Evolutionary conservation across 768 basidiomycete species (phyloP).

Genomic region (Podaxis sp.): DNA sequence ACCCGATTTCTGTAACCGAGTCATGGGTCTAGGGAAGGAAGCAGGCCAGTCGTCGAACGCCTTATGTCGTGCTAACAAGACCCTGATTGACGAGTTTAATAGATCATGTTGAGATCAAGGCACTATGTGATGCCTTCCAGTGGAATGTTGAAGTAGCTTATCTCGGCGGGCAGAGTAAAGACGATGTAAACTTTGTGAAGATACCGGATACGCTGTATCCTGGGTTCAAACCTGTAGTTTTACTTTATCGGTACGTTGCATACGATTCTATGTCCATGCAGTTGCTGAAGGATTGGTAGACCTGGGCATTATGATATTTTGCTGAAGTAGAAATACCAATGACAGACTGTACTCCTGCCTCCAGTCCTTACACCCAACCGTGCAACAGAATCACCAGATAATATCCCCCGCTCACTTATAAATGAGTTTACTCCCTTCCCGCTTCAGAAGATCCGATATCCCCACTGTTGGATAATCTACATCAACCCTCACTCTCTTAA

Average conservation of each 20-base stretch:
- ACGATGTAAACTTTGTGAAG: slow-evolving; percentile 66
- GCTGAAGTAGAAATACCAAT: slow-evolving; percentile 13
- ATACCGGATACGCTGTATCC: slow-evolving; percentile 51
- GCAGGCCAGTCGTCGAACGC: slow-evolving; percentile 47
- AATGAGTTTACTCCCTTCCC: background rate
- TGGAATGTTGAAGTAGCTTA: slow-evolving; percentile 76
- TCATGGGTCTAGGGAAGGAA: slow-evolving; percentile 81
- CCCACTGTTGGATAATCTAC: slow-evolving; percentile 14
- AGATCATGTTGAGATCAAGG: slow-evolving; percentile 84
- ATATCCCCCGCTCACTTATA: no score
- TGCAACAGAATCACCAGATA: no score
- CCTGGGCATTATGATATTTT: slow-evolving; percentile 91
- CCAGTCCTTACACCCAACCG: background rate
- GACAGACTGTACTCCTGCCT: background rate
- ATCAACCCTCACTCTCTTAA: background rate
- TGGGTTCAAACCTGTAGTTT: slow-evolving; percentile 50
- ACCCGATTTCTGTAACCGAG: slow-evolving; percentile 68
- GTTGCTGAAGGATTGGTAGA: slow-evolving; percentile 32
- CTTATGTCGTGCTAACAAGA: background rate
- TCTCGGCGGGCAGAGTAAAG: slow-evolving; percentile 60
- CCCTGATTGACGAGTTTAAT: background rate
- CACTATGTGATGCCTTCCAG: slow-evolving; percentile 65
- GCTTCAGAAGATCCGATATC: slow-evolving; percentile 12
- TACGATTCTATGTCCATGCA: background rate
- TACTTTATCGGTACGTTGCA: slow-evolving; percentile 66